Conservation (phyloP, 148 eudicot species). For the Chenopodium album region DNA sequence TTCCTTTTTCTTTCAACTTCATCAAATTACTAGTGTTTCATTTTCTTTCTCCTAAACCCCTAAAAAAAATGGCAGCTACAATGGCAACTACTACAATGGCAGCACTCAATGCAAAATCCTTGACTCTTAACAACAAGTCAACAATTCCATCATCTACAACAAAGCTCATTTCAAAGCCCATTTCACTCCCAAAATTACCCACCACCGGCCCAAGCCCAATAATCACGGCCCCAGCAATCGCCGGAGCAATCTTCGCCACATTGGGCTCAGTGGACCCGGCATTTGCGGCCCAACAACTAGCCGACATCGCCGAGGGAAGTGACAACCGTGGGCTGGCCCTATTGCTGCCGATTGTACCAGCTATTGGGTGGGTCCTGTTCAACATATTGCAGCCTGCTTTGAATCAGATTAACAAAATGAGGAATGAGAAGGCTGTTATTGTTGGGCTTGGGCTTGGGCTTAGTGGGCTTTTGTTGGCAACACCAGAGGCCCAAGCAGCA, state of each 20-base stretch:
- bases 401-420: slow-evolving; percentile 77
- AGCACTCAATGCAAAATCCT: slow-evolving; percentile 61
- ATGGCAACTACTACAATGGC: slow-evolving; percentile 67
- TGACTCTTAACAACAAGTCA: slow-evolving; percentile 33
- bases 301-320: slow-evolving; percentile 51
- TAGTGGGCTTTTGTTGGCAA: slow-evolving; percentile 37
- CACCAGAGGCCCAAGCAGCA: slow-evolving; percentile 46
- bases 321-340: slow-evolving; percentile 88
- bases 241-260: slow-evolving; percentile 72
- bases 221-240: slow-evolving; percentile 48
- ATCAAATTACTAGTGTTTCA: not conserved
- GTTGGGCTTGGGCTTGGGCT: slow-evolving; percentile 78
- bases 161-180: slow-evolving; percentile 49
- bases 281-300: slow-evolving; percentile 84
- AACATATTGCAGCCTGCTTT: slow-evolving; percentile 87
- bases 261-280: slow-evolving; percentile 64
- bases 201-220: not conserved
- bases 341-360: slow-evolving; percentile 70
- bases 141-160: slow-evolving; percentile 1
- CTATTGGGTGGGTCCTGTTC: slow-evolving; percentile 81
- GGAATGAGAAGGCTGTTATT: slow-evolving; percentile 48
- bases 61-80: slow-evolving; percentile 64
- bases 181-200: slow-evolving; percentile 34
- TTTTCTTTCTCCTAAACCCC: not conserved
- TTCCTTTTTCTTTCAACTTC: not conserved